Evolutionary conservation across 148 eudicot genomes (phyloP).

Genomic region (Mesembryanthemum crystallinum): DNA sequence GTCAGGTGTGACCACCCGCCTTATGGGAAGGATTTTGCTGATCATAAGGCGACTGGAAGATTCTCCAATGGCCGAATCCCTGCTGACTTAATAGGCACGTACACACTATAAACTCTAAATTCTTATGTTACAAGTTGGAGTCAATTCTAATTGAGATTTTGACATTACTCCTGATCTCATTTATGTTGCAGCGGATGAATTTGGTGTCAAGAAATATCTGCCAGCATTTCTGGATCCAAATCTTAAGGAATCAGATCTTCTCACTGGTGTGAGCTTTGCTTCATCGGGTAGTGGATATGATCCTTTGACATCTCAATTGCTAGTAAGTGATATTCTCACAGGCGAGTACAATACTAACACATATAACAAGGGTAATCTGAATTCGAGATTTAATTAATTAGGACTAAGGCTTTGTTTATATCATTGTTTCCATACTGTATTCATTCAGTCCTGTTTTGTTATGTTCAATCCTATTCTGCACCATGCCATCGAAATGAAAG

Average conservation of each 20-base stretch:
- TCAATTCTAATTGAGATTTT: no score
- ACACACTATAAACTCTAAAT: no score
- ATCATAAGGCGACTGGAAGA: slow-evolving; percentile 25
- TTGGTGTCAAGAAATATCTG: slow-evolving; percentile 41
- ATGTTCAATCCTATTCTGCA: no score
- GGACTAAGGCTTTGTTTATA: no score
- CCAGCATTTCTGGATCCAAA: slow-evolving; percentile 51
- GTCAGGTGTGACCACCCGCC: slow-evolving; percentile 27
- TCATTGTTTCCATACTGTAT: no score
- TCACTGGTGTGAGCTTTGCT: slow-evolving; percentile 75
- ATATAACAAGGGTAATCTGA: no score
- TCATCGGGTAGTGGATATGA: slow-evolving; percentile 68
- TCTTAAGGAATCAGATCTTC: slow-evolving; percentile 39
- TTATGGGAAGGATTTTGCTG: slow-evolving; percentile 29
- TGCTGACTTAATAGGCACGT: slow-evolving; percentile 29
- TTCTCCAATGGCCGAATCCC: slow-evolving; percentile 27
- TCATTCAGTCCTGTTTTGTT: no score
- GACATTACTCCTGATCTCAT: neutral
- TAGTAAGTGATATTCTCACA: slow-evolving; percentile 24
- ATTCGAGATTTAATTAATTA: no score
- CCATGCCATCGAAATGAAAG: no score
- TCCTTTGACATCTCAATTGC: slow-evolving; percentile 45
- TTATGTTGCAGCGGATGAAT: slow-evolving; percentile 33
- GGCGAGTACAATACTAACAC: no score
- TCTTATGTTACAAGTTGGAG: no score